A percentile compares a stretch with the other conserved stretches of the same genome.
These are phyloP conservation scores for Pichia eremophila DNA, from an alignment of 805 yeast genomes.

Conservation along the genomic window DNA sequence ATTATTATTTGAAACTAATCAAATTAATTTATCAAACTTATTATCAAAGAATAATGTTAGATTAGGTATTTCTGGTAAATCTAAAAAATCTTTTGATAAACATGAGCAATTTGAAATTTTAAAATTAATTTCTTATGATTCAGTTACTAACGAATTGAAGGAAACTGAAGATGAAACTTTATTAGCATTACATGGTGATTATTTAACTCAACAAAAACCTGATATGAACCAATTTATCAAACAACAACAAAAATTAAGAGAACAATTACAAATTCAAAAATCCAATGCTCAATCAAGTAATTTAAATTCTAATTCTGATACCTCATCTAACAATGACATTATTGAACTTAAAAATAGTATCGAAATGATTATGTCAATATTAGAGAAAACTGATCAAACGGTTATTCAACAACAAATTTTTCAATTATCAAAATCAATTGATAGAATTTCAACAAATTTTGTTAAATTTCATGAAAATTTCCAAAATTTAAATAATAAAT, in stretches of 20 bases:
- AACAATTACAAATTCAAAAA: not conserved
- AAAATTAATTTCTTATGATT: slow-evolving; percentile 45
- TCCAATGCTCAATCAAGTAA: not conserved
- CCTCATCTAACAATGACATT: slow-evolving; percentile 2
- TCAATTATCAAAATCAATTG: slow-evolving; percentile 1
- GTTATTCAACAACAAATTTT: slow-evolving; percentile 4
- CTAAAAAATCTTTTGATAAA: slow-evolving; percentile 25
- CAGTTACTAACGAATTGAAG: slow-evolving; percentile 26
- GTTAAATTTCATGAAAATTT: slow-evolving; percentile 2
- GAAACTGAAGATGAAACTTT: slow-evolving; percentile 18
- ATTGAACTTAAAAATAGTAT: too few species aligned
- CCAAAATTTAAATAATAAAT: slow-evolving; percentile 5
- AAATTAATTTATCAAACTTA: slow-evolving; percentile 34
- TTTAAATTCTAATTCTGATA: not conserved
- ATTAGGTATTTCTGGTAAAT: slow-evolving; percentile 46
- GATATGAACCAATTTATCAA: slow-evolving; percentile 9
- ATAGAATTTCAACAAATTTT: slow-evolving; percentile 4
- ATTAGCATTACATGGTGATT: slow-evolving; percentile 17
- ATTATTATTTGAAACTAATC: slow-evolving; percentile 57
- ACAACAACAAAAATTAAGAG: slow-evolving; percentile 15
- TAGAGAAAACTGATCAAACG: slow-evolving; percentile 1
- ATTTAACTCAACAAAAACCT: not conserved
- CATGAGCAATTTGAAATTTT: slow-evolving; percentile 60
- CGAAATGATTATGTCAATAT: not conserved
- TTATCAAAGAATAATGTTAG: slow-evolving; percentile 26